Percentiles rank a stretch among this genome's conserved stretches.
Evolutionary conservation across 345 rosid species (phyloP).

Genomic region (Salix viminalis): DNA sequence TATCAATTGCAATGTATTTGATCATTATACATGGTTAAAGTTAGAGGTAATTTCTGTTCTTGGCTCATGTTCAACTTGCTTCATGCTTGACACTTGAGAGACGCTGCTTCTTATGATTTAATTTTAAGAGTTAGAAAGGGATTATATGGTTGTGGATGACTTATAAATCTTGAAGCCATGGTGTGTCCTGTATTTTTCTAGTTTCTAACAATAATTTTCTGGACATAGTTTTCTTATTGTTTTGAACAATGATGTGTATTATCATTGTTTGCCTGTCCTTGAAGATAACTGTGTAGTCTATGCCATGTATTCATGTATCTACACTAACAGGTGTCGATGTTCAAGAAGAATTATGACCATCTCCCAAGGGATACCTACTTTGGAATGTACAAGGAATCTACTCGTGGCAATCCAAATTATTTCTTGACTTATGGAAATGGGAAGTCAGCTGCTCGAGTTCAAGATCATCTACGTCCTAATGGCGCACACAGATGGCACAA

Average conservation of each 20-base stretch:
- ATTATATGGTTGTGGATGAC: neutral
- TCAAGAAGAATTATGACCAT: constrained; percentile 94
- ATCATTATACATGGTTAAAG: neutral
- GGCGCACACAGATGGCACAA: constrained; percentile 99
- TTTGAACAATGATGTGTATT: neutral
- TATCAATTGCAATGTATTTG: neutral
- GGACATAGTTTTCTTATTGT: neutral
- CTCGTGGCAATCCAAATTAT: constrained; percentile 88
- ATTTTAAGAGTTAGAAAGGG: neutral
- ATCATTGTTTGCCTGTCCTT: neutral
- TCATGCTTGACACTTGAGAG: neutral
- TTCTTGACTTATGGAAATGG: constrained; percentile 96
- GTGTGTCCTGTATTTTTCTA: neutral
- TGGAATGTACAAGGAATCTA: constrained; percentile 74
- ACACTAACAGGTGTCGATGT: constrained; percentile 68
- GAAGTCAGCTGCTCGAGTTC: constrained; percentile 92
- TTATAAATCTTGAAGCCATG: neutral
- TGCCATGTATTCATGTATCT: neutral
- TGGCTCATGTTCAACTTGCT: neutral
- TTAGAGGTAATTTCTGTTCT: neutral
- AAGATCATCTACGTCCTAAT: constrained; percentile 89
- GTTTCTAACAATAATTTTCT: neutral
- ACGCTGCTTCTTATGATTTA: neutral
- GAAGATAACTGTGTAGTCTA: neutral
- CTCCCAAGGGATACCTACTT: constrained; percentile 80